Conservation (phyloP, 176 grass and related monocot genomes). For the Oryza glaberrima region DNA sequence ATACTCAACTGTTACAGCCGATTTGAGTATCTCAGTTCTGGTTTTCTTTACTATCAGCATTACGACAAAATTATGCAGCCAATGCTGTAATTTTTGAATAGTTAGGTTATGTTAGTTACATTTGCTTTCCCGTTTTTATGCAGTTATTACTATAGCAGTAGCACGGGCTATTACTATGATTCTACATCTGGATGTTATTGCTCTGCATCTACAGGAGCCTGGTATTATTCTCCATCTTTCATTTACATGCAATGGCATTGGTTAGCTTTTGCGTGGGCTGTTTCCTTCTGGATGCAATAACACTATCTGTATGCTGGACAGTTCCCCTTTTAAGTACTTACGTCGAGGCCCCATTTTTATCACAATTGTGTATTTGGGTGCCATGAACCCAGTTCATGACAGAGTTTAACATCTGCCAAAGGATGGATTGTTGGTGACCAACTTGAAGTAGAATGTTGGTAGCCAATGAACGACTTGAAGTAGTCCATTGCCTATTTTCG, state of each 20-base stretch:
- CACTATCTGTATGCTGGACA: background rate
- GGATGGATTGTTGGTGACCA: background rate
- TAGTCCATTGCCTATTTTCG: too few species aligned
- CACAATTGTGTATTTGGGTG: slow-evolving; percentile 5
- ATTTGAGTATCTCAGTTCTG: background rate
- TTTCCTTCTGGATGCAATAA: background rate
- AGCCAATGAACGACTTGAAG: background rate
- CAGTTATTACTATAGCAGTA: slow-evolving; percentile 96
- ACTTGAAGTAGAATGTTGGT: background rate
- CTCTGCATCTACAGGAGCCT: slow-evolving; percentile 76
- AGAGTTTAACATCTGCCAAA: background rate
- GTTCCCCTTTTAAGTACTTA: slow-evolving; percentile 8
- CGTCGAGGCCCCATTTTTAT: background rate
- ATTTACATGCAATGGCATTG: background rate
- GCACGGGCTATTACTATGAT: slow-evolving; percentile 89
- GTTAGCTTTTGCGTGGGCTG: background rate
- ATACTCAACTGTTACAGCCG: background rate
- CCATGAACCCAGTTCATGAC: background rate
- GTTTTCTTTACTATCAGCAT: slow-evolving; percentile 1
- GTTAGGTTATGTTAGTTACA: slow-evolving; percentile 21
- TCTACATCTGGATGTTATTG: slow-evolving; percentile 72
- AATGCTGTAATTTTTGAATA: slow-evolving; percentile 16
- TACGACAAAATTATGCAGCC: background rate
- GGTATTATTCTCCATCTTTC: slow-evolving; percentile 53
- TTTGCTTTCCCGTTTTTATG: slow-evolving; percentile 30